Base-by-base conservation (phyloP, 768 basidiomycete genomes). In the Lepiota brunneoincarnata region DNA sequence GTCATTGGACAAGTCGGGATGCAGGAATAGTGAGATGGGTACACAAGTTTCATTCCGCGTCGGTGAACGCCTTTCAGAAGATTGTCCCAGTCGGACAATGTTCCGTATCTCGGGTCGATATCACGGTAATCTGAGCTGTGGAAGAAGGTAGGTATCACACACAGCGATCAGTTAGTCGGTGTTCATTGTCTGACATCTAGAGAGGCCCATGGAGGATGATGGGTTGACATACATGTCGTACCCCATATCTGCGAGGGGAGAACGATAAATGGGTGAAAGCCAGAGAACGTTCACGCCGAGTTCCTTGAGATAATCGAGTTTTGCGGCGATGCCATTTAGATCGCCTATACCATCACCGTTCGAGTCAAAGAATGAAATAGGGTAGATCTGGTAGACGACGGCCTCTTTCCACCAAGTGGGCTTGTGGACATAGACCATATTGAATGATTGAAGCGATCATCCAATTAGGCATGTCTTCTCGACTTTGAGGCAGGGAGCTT, bases 261-360 rank as follows among this genome's bases (percentile, higher is more conserved):
- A 83, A 49, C 76, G 73, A 68, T 87, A 91, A 38, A 90, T 87
- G 7, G 87, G 86, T 3, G 75, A 80, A 14, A 90, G 74, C 87
- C 88, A 91, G 14, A 89, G 61, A 0, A 83, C 76, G 57, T 87
- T 80, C 3, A 84, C 81, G 0, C 87, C 87, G 4, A 91, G 74
- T 43, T 80, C 76, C 51, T 82, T 77, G 49, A 91, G 71, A 64
- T 91, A 88, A 59, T 86, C 83, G 6, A 91, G 69, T 62, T 87
- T 86, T 35, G 72, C 63, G 21, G 69, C 61, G 54, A 92, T 87
- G 14, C 88, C 87, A 20, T 75, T 77, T 35, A 92, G 74, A 64
- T 89, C 87, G 10, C 88, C 87, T 36, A 81, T 65, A 0, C 86
- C 88, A 63, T 86, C 83, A 1, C 81, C 84, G 56, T 84, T 87